These are phyloP conservation scores for Aspergillus piperis DNA, from an alignment of 2,329 filamentous ascomycete species.

Conservation along the genomic window DNA sequence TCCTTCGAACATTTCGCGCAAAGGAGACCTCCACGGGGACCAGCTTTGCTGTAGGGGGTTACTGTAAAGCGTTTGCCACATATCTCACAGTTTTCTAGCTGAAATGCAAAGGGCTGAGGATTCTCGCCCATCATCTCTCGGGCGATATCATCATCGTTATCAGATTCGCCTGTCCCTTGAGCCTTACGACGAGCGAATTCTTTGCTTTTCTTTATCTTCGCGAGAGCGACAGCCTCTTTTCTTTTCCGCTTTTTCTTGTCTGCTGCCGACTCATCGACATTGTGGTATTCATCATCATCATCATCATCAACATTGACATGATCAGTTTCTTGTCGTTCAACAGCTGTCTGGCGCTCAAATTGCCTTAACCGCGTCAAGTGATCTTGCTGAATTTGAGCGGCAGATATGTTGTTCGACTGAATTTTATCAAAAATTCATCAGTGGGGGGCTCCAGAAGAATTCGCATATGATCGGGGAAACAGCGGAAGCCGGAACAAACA, in stretches of 20 bases:
- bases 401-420: slow-evolving; percentile 66
- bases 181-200: slow-evolving; percentile 49
- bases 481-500: background rate
- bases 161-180: slow-evolving; percentile 44
- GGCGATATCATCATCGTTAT: slow-evolving; percentile 50
- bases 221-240: slow-evolving; percentile 48
- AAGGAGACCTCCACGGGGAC: slow-evolving; percentile 80
- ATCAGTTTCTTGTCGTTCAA: slow-evolving; percentile 31
- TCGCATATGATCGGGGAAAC: background rate
- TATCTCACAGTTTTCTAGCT: slow-evolving; percentile 82
- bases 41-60: slow-evolving; percentile 81
- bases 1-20: slow-evolving; percentile 80
- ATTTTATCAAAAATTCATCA: slow-evolving; percentile 1
- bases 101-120: slow-evolving; percentile 67
- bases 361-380: slow-evolving; percentile 57
- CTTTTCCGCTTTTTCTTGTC: slow-evolving; percentile 59
- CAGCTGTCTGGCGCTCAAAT: slow-evolving; percentile 44
- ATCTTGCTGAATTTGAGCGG: slow-evolving; percentile 62
- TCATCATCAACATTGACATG: slow-evolving; percentile 26
- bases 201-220: slow-evolving; percentile 54
- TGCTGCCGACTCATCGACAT: slow-evolving; percentile 44
- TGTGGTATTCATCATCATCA: slow-evolving; percentile 32
- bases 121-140: slow-evolving; percentile 60
- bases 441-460: background rate
- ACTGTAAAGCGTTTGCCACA: slow-evolving; percentile 91